Conservation (phyloP, 805 yeast genomes). For the Candida berthetii region DNA sequence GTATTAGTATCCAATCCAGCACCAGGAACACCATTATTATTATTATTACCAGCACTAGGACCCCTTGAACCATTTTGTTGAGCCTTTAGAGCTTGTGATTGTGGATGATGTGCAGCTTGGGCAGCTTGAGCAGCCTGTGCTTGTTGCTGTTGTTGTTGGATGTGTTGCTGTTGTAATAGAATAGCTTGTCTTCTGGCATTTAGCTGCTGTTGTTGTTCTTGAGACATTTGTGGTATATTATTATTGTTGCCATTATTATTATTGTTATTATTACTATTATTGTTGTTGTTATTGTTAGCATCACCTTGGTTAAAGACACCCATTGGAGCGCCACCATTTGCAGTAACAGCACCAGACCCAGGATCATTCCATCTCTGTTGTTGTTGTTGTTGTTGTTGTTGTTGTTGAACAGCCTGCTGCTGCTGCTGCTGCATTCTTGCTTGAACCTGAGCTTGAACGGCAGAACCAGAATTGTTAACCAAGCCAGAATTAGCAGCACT, state of each 20-base stretch:
- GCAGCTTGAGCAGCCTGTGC: conserved; percentile 7
- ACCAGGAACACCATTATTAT: conserved; percentile 15
- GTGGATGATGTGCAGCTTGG: too few species aligned
- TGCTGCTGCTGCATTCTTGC: conserved; percentile 1
- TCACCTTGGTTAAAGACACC: neutral
- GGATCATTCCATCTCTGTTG: neutral
- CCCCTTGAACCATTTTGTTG: conserved; percentile 14
- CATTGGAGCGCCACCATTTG: neutral
- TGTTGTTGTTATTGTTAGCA: too few species aligned
- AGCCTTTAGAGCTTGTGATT: conserved; percentile 12
- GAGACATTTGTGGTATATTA: conserved; percentile 3
- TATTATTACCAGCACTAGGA: conserved; percentile 11
- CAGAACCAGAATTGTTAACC: neutral
- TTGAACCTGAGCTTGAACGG: conserved; percentile 1
- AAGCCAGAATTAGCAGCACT: neutral
- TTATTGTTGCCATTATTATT: conserved; percentile 5
- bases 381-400: neutral
- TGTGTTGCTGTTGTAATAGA: conserved; percentile 1
- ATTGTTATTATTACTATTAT: conserved; percentile 5
- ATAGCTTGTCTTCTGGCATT: conserved; percentile 4
- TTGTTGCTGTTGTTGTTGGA: conserved; percentile 6
- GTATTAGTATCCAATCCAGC: conserved; percentile 7
- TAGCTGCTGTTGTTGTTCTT: conserved; percentile 5
- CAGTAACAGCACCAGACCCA: neutral
- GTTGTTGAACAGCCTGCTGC: neutral